Percentiles rank a stretch among this genome's conserved stretches.
These are phyloP conservation scores for Groenewaldozyma salmanticensis DNA, from an alignment of 805 yeast genomes.

Conservation along the genomic window DNA sequence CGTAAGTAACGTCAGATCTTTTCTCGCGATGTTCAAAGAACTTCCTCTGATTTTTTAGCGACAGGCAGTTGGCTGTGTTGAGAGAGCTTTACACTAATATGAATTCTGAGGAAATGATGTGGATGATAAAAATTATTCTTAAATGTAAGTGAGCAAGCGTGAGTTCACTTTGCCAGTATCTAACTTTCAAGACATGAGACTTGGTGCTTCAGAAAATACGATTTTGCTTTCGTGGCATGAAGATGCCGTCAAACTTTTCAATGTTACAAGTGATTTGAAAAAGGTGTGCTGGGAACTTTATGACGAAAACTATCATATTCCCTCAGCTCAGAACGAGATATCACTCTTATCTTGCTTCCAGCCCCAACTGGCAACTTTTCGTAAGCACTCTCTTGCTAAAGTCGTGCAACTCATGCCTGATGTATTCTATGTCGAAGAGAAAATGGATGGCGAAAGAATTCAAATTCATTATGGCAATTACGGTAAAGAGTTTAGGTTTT, in stretches of 20 bases:
- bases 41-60: no score
- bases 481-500: slow-evolving; percentile 40
- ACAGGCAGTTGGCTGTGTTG: no score
- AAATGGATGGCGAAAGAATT: slow-evolving; percentile 87
- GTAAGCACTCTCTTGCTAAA: slow-evolving; percentile 39
- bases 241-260: slow-evolving; percentile 56
- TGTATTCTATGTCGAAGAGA: slow-evolving; percentile 75
- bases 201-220: slow-evolving; percentile 51
- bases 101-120: slow-evolving; percentile 54
- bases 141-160: slow-evolving; percentile 35
- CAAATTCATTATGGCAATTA: slow-evolving; percentile 55
- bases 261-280: slow-evolving; percentile 55
- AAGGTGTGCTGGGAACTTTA: slow-evolving; percentile 48
- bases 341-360: slow-evolving; percentile 48
- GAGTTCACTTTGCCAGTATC: not conserved
- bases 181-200: slow-evolving; percentile 24
- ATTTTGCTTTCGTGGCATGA: slow-evolving; percentile 66
- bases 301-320: slow-evolving; percentile 39
- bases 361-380: slow-evolving; percentile 65
- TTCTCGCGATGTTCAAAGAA: no score
- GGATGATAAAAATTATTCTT: slow-evolving; percentile 58
- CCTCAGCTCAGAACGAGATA: slow-evolving; percentile 30
- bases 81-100: slow-evolving; percentile 42
- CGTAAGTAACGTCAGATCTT: slow-evolving; percentile 18
- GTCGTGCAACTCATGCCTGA: slow-evolving; percentile 38